phyloP scores from a whole-genome alignment of 768 basidiomycete species.

The Phylloporus rhodoxanthus region DNA sequence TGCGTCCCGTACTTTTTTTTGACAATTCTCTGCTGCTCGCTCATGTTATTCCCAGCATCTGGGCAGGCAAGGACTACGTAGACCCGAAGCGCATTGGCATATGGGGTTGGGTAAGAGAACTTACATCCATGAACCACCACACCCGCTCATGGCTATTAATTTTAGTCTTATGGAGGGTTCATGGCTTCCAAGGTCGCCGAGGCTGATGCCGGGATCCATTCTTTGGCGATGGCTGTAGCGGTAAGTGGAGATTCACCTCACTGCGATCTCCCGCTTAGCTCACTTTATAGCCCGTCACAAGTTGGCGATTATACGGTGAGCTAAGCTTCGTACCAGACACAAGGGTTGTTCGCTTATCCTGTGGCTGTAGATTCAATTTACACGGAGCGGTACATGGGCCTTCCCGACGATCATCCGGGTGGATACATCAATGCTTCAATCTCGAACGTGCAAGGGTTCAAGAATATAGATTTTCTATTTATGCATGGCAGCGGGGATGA shows the following conservation, averaged over 20 bases:
- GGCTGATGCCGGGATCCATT: constrained; percentile 83
- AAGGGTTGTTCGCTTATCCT: neutral
- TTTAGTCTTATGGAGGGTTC: constrained; percentile 91
- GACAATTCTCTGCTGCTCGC: neutral
- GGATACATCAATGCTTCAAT: constrained; percentile 93
- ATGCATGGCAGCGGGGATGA: constrained; percentile 95
- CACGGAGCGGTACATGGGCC: constrained; percentile 95
- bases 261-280: constrained; percentile 7
- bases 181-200: constrained; percentile 93
- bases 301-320: constrained; percentile 77
- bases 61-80: constrained; percentile 84
- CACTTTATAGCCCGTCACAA: constrained; percentile 67
- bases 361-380: constrained; percentile 75
- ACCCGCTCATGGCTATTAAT: neutral
- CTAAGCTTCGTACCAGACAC: neutral
- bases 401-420: constrained; percentile 67
- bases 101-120: constrained; percentile 87
- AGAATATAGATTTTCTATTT: constrained; percentile 71
- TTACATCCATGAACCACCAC: neutral
- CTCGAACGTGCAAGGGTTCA: constrained; percentile 82
- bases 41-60: constrained; percentile 43
- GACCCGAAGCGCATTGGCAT: constrained; percentile 87
- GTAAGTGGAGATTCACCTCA: constrained; percentile 39
- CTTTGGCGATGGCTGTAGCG: constrained; percentile 85
- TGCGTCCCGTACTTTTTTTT: constrained; percentile 27